phyloP scores from a whole-genome alignment of 768 basidiomycete genomes.

The Auricularia cornea region DNA sequence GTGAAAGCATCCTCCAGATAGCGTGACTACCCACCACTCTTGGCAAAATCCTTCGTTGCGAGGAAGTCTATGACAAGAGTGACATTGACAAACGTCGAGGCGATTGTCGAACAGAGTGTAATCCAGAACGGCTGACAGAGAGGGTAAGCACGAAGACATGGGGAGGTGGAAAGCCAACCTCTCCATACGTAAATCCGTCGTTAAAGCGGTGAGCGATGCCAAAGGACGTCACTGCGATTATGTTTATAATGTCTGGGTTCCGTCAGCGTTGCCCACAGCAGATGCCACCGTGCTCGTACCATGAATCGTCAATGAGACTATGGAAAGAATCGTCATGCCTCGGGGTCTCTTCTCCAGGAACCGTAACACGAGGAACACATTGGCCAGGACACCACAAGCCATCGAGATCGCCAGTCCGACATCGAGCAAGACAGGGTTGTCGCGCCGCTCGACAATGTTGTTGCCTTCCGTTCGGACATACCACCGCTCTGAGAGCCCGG shows the following conservation, averaged over 20 bases:
- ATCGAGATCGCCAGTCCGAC: slow-evolving; percentile 60
- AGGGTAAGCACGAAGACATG: not conserved
- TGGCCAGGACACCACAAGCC: slow-evolving; percentile 58
- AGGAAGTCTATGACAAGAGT: slow-evolving; percentile 58
- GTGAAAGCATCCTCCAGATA: too few relatives aligned
- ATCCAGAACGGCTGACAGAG: slow-evolving; percentile 59
- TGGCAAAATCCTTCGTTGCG: slow-evolving; percentile 51
- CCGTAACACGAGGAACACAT: slow-evolving; percentile 53
- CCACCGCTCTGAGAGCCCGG: slow-evolving; percentile 70
- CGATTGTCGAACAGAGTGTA: slow-evolving; percentile 63
- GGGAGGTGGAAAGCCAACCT: slow-evolving; percentile 8
- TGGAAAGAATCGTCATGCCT: slow-evolving; percentile 52
- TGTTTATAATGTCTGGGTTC: slow-evolving; percentile 57
- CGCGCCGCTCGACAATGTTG: slow-evolving; percentile 36
- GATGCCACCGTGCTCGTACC: slow-evolving; percentile 33
- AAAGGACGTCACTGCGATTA: slow-evolving; percentile 49
- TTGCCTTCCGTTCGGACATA: slow-evolving; percentile 43
- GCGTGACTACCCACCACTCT: slow-evolving; percentile 40
- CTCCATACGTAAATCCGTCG: slow-evolving; percentile 61
- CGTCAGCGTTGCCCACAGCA: not conserved
- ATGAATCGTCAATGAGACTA: slow-evolving; percentile 59
- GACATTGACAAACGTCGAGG: slow-evolving; percentile 55
- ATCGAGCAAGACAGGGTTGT: slow-evolving; percentile 51
- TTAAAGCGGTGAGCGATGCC: slow-evolving; percentile 51
- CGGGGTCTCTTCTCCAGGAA: slow-evolving; percentile 65